Evolutionary conservation across 345 rosid genomes (phyloP), one percentile per base, ranked within the genome.

Genomic region (Abelmoschus esculentus): DNA sequence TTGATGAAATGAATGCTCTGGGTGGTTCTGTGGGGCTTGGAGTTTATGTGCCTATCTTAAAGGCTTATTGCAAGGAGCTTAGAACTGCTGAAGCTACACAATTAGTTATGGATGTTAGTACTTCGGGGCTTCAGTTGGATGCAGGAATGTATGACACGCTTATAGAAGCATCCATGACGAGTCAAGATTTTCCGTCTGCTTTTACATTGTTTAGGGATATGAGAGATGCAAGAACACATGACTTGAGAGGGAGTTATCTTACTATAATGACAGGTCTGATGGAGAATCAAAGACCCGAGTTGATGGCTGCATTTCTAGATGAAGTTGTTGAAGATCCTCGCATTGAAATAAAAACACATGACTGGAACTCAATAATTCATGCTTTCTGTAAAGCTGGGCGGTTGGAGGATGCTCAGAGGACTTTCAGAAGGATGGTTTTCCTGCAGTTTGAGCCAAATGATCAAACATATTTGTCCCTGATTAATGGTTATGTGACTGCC

Each of bases 361-460:
- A 95, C 74, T 95, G 97, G 96, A 95, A 95, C 74, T 91, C 99
- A 42, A 95, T 95, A 49, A 88, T 95, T 77, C 96, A 95, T 38
- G 96, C 97, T 58, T 95, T 91, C 2, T 91, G 96, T 80, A 95
- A 95, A 80, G 90, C 90, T 4, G 91, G 90, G 54, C 80, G 91
- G 61, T 58, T 95, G 74, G 97, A 89, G 76, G 96, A 95, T 83
- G 93, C 90, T 15, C 82, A 85, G 74, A 88, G 96, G 77, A 91
- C 96, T 49, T 84, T 91, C 54, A 87, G 97, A 81, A 91, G 97
- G 75, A 93, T 93, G 99, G 61, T 69, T 42, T 91, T 91, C 76
- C 67, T 93, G 60, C 86, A 80, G 76, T 91, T 83, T 80, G 90
- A 88, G 64, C 97, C 96, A 1, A 93, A 91, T 66, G 86, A 82